Base-by-base conservation (phyloP, 805 yeast species). In the Yamadazyma kitorensis region DNA sequence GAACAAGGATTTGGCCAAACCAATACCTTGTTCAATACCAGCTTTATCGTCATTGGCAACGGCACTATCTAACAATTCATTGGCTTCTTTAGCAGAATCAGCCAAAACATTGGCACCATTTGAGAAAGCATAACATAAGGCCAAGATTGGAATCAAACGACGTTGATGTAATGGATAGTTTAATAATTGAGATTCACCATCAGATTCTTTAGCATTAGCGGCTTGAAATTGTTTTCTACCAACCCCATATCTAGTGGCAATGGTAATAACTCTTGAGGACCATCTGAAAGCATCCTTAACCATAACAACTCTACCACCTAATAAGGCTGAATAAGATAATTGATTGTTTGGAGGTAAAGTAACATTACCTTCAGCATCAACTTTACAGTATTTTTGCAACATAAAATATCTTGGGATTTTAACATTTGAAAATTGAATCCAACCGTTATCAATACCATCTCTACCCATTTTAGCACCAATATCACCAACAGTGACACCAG, bases 401-500 rank as follows among this genome's bases (percentile, higher is more conserved):
- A 68, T 68, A 51, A 62, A 66, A 47, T 51, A 64, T 44, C 73
- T 56, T 27, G 73, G 73, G 41, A 68, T 63, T 40, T 66, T 52
- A 23, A 68, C 73, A 33, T 51, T 47, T 22, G 70, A 55, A 44
- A 67, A 68, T 49, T 68, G 73, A 50, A 68, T 68, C 73, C 73
- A 68, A 38, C 73, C 73, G 35, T 68, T 68, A 48, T 68, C 73
- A 40, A 68, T 61, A 45, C 73, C 73, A 40, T 65, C 68, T 52
- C 73, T 65, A 43, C 73, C 73, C 73, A 68, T 68, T 45, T 68
- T 68, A 40, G 68, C 55, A 40, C 73, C 73, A 47, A 68, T 68
- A 43, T 68, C 73, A 36, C 73, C 73, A 29, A 64, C 56, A 27
- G 64, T 48, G 27, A 68, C 58, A 42, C 73, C 73, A 24, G 72